Conservation (phyloP, 257 asterid species). For the Solanum dulcamara region DNA sequence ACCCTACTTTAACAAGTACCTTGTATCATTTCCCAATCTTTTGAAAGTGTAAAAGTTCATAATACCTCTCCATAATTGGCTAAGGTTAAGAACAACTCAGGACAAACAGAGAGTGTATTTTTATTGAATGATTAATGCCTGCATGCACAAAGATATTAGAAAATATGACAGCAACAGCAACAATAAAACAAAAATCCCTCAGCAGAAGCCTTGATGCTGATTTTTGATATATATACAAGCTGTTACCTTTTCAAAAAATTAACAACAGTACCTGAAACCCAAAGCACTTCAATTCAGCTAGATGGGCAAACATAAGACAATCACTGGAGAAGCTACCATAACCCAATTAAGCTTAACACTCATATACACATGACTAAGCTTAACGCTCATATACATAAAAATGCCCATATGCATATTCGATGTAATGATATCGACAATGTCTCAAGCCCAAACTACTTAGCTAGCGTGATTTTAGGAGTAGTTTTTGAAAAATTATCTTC, state of each 20-base stretch:
- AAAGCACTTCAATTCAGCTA: neutral
- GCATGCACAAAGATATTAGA: neutral
- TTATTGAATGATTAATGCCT: neutral
- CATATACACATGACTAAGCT: neutral
- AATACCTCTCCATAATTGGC: neutral
- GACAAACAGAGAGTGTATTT: neutral
- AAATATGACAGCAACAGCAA: neutral
- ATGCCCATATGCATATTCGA: neutral
- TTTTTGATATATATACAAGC: neutral
- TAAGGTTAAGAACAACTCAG: neutral
- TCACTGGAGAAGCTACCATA: neutral
- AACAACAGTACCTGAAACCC: neutral
- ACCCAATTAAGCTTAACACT: neutral
- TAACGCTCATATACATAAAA: neutral
- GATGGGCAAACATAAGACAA: neutral
- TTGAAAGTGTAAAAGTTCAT: too few relatives aligned
- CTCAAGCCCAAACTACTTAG: neutral
- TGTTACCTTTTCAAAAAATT: neutral
- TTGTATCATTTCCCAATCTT: neutral
- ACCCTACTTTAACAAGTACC: neutral
- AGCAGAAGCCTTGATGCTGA: neutral
- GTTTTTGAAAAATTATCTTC: neutral
- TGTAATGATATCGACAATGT: neutral
- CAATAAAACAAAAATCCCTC: neutral
- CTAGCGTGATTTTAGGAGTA: neutral